Percentiles rank a stretch among this genome's conserved stretches.
phyloP scores from a whole-genome alignment of 352 stramenopile genomes.

The Halophytophthora polymorphica region DNA sequence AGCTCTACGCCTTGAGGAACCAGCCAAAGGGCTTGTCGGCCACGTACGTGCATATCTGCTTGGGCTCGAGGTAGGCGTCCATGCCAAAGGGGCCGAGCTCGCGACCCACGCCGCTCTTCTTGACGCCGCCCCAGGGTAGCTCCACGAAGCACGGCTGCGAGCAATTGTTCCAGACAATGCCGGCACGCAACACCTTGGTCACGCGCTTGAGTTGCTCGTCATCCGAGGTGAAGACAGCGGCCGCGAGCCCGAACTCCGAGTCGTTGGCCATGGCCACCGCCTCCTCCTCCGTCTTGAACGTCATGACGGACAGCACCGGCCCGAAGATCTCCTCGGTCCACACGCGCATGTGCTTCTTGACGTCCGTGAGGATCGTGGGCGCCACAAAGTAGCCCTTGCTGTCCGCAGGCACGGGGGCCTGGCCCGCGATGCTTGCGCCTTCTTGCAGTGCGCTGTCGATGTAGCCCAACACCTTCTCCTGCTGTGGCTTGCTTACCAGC shows the following conservation, averaged over 20 bases:
- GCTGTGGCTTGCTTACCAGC: constrained; percentile 61
- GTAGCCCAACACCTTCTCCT: constrained; percentile 58
- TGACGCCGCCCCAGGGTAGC: constrained; percentile 71
- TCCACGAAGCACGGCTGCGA: constrained; percentile 57
- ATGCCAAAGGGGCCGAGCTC: constrained; percentile 49
- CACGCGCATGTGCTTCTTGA: constrained; percentile 48
- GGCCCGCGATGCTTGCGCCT: constrained; percentile 34
- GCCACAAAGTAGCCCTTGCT: constrained; percentile 53
- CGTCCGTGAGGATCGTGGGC: constrained; percentile 57
- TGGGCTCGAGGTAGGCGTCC: constrained; percentile 45
- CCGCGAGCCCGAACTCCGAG: constrained; percentile 62
- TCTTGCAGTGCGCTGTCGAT: constrained; percentile 35
- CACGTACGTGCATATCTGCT: constrained; percentile 49
- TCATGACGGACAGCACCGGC: constrained; percentile 70
- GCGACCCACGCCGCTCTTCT: constrained; percentile 64
- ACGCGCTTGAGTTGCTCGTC: constrained; percentile 39
- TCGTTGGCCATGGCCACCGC: constrained; percentile 66
- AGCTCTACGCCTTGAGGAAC: constrained; percentile 24
- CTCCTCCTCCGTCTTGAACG: constrained; percentile 75
- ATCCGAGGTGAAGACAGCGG: constrained; percentile 53
- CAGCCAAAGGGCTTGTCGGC: constrained; percentile 49
- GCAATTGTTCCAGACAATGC: constrained; percentile 72
- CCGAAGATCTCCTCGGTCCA: constrained; percentile 85
- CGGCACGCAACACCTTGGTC: constrained; percentile 39
- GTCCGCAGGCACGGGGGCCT: constrained; percentile 15